Evolutionary conservation across 352 stramenopile species (phyloP).

Genomic region (Phytophthora tentaculata): DNA sequence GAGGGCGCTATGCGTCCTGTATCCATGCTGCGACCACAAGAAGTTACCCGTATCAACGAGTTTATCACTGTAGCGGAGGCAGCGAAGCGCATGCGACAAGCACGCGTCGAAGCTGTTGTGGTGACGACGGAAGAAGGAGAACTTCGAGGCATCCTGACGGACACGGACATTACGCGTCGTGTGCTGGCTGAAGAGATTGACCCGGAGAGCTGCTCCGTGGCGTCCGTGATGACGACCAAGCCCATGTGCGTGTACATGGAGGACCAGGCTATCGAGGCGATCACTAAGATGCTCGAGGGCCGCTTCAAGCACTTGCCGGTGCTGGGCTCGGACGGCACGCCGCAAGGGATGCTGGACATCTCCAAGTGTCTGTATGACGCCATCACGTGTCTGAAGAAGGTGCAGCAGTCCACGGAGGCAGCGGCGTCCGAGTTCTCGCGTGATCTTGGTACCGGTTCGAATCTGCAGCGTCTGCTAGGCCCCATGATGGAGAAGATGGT

Average conservation of each 20-base stretch:
- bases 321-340: conserved; percentile 67
- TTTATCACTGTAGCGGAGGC: conserved; percentile 88
- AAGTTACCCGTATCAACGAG: conserved; percentile 86
- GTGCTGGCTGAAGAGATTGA: conserved; percentile 86
- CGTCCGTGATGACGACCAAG: conserved; percentile 86
- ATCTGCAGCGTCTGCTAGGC: conserved; percentile 74
- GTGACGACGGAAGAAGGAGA: conserved; percentile 86
- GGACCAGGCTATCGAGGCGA: conserved; percentile 85
- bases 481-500: conserved; percentile 93
- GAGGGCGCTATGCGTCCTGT: conserved; percentile 79
- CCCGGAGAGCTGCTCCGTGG: conserved; percentile 77
- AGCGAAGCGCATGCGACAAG: conserved; percentile 81
- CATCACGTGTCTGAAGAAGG: conserved; percentile 87
- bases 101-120: conserved; percentile 85
- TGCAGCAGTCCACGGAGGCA: conserved; percentile 85
- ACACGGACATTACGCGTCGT: conserved; percentile 86
- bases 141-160: conserved; percentile 85
- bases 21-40: conserved; percentile 78
- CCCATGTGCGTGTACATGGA: conserved; percentile 82
- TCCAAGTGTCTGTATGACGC: conserved; percentile 91
- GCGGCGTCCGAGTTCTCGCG: conserved; percentile 83
- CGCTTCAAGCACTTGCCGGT: conserved; percentile 90
- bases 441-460: conserved; percentile 72
- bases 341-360: conserved; percentile 90
- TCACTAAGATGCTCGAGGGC: conserved; percentile 90